These are phyloP conservation scores for Thalassiosira hispida DNA, from an alignment of 352 stramenopile genomes.

Conservation along the genomic window DNA sequence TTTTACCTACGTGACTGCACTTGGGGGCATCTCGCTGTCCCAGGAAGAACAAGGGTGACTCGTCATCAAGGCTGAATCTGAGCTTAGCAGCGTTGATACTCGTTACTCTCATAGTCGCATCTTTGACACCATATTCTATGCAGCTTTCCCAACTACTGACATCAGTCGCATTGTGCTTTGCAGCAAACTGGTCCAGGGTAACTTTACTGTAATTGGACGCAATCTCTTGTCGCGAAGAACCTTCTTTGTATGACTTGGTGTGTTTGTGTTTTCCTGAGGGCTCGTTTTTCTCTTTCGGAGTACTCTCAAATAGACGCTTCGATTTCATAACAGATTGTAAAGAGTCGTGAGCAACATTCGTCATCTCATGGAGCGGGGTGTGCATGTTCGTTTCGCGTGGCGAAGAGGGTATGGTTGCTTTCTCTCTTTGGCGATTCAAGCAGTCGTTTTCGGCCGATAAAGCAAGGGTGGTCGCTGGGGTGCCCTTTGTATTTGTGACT, in stretches of 20 bases:
- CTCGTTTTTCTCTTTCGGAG: constrained; percentile 13
- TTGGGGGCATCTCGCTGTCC: constrained; percentile 38
- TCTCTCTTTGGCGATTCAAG: not conserved
- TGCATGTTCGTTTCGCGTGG: constrained; percentile 19
- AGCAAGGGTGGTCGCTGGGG: not conserved
- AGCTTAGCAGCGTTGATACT: constrained; percentile 70
- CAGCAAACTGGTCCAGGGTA: constrained; percentile 15
- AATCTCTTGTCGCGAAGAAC: not conserved
- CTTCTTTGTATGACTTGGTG: not conserved
- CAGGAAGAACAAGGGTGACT: constrained; percentile 48
- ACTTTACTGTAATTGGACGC: constrained; percentile 29
- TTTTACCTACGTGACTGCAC: constrained; percentile 46
- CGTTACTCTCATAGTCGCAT: constrained; percentile 47
- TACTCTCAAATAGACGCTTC: constrained; percentile 48
- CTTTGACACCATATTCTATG: constrained; percentile 43
- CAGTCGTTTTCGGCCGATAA: not conserved
- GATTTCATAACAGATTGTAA: constrained; percentile 57
- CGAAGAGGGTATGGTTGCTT: constrained; percentile 12
- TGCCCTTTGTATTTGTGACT: constrained; percentile 28
- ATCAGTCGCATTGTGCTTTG: constrained; percentile 16
- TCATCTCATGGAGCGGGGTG: constrained; percentile 44
- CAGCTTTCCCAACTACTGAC: constrained; percentile 16
- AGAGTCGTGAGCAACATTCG: constrained; percentile 19
- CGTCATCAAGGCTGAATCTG: constrained; percentile 55
- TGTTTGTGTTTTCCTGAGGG: not conserved